Conservation (phyloP, 768 basidiomycete genomes). For the Boletus speciosus region DNA sequence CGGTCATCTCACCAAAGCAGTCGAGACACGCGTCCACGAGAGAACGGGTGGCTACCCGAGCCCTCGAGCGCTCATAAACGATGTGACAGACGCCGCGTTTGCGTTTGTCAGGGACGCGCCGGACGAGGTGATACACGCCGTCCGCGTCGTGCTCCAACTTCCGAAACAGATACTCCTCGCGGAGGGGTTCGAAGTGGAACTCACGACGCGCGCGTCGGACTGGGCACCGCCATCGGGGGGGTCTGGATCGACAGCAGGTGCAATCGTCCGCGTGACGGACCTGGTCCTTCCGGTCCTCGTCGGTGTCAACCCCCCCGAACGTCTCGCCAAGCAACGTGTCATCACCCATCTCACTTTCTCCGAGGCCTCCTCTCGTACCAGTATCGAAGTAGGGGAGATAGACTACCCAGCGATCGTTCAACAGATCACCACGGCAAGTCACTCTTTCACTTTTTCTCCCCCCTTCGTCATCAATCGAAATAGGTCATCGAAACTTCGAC, state of each 20-base stretch:
- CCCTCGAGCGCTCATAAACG: slow-evolving; percentile 33
- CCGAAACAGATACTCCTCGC: slow-evolving; percentile 55
- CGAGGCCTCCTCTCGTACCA: slow-evolving; percentile 23
- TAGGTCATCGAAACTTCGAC: slow-evolving; percentile 13
- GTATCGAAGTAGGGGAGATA: slow-evolving; percentile 7
- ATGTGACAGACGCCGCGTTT: slow-evolving; percentile 38
- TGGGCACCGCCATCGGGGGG: neutral
- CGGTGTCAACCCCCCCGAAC: slow-evolving; percentile 69
- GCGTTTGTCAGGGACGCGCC: slow-evolving; percentile 33
- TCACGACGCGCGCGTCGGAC: slow-evolving; percentile 20
- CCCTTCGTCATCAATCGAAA: neutral
- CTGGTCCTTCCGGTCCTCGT: slow-evolving; percentile 55
- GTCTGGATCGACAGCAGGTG: neutral
- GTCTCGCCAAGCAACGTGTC: slow-evolving; percentile 61
- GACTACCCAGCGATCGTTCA: slow-evolving; percentile 39
- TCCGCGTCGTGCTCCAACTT: slow-evolving; percentile 42
- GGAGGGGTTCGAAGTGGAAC: slow-evolving; percentile 39
- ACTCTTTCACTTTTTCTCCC: neutral
- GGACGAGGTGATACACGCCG: slow-evolving; percentile 17
- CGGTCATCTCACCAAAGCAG: slow-evolving; percentile 52
- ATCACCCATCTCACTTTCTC: slow-evolving; percentile 49
- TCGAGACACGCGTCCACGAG: slow-evolving; percentile 30
- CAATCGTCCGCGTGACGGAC: slow-evolving; percentile 41
- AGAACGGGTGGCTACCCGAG: slow-evolving; percentile 24
- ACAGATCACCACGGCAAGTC: slow-evolving; percentile 26